Evolutionary conservation across 2,329 filamentous ascomycete species (phyloP), one percentile per base, ranked within the genome.

Genomic region (Emmonsiellopsis sp.): DNA sequence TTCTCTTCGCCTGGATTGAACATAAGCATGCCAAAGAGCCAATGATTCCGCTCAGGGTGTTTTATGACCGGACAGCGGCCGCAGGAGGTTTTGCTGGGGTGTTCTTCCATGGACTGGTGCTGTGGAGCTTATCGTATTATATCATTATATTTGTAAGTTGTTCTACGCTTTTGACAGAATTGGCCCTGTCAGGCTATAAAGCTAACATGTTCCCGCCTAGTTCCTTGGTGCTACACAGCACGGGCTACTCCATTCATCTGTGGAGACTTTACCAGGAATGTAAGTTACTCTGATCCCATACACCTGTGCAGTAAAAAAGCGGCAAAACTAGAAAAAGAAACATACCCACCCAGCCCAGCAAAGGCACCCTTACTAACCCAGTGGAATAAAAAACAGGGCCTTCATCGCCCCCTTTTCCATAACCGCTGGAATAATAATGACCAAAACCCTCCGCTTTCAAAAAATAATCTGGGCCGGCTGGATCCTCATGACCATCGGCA

Each of bases 1-100:
- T 58, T 5, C 52, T 44, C 11, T 67, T 70, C 20, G n/a, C 49
- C 4, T 10, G 58, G 34, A 34, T 51, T 37, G 49, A 51, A 38
- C 15, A 40, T 13, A 42, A 44, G 7, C 16, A 44, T 20, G 30
- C 38, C 20, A 16, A 30, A 11, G 49, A 51, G 40, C 49, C 49
- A 7, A 51, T 51, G 49, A 51, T 51, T 42, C 49, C 49, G 10
- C 40, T 51, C 32, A 16, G 49, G 8, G 40, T 51, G 9, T 44
- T 51, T 26, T 26, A 15, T 42, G 49, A 43, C 31, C 37, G 49
- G n/a, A 51, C 49, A 3, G 49, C 49, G 3, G 38, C 49, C 4
- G 16, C 40, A 30, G 49, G 49, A 26, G 47, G 47, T 7, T 51
- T 32, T 51, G 10, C 49, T 34, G 30, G 49, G 20, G 40, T 44